Percentiles rank a stretch among this genome's conserved stretches.
phyloP scores from a whole-genome alignment of 352 stramenopile genomes.

The Phytopythium vexans region DNA sequence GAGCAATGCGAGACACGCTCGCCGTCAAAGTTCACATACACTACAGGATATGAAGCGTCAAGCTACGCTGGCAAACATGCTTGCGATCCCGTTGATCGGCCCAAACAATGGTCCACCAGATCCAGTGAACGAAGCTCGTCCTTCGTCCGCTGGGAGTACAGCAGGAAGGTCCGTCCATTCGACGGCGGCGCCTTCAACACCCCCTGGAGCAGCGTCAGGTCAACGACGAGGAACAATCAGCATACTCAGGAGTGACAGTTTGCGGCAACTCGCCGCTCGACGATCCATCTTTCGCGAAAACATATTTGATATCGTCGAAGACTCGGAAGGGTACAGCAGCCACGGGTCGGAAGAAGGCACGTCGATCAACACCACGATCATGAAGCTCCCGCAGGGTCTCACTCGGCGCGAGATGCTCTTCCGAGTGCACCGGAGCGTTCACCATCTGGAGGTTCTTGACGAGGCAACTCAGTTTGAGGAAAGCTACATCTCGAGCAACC shows the following conservation, averaged over 20 bases:
- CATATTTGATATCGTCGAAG: conserved; percentile 78
- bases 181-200: no score
- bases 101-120: background rate
- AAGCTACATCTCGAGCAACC: conserved; percentile 71
- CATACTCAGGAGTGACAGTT: conserved; percentile 28
- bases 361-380: conserved; percentile 52
- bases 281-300: conserved; percentile 58
- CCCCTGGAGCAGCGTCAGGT: background rate
- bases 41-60: background rate
- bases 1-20: conserved; percentile 13
- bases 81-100: background rate
- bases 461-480: conserved; percentile 71
- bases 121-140: no score
- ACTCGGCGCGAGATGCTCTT: conserved; percentile 68
- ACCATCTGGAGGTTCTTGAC: conserved; percentile 25
- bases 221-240: conserved; percentile 36
- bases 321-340: conserved; percentile 39
- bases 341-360: conserved; percentile 16
- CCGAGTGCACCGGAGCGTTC: conserved; percentile 31
- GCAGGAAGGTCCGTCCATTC: no score
- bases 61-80: conserved; percentile 5
- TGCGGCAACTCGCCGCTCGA: conserved; percentile 27
- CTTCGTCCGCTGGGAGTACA: no score
- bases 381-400: conserved; percentile 69
- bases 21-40: conserved; percentile 3